phyloP scores from a whole-genome alignment of 805 yeast species.

The Ogataea chonburiensis region DNA sequence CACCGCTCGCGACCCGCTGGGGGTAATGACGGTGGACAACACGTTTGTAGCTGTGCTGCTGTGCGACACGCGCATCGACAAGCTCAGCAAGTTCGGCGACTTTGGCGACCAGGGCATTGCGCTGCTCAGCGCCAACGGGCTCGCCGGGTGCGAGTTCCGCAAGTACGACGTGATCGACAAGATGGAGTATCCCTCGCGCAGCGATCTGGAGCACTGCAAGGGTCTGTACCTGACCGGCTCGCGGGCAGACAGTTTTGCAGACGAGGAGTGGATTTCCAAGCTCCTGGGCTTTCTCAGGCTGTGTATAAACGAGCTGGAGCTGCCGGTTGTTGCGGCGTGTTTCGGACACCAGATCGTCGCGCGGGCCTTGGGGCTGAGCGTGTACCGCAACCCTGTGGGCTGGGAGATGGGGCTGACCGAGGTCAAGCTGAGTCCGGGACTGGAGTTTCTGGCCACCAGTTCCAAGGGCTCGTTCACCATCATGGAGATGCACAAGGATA shows the following conservation, averaged over 20 bases:
- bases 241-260: slow-evolving; percentile 45
- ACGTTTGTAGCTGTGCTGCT: slow-evolving; percentile 17
- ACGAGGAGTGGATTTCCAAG: slow-evolving; percentile 42
- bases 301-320: slow-evolving; percentile 18
- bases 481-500: slow-evolving; percentile 60
- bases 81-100: slow-evolving; percentile 41
- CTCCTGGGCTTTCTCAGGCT: slow-evolving; percentile 37
- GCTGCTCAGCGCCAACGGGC: slow-evolving; percentile 32
- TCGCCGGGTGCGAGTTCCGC: slow-evolving; percentile 23
- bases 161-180: slow-evolving; percentile 40
- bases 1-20: not conserved
- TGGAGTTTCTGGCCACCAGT: slow-evolving; percentile 17
- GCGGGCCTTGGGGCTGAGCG: slow-evolving; percentile 59
- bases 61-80: slow-evolving; percentile 17
- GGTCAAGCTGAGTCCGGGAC: slow-evolving; percentile 43
- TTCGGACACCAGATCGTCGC: slow-evolving; percentile 89
- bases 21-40: slow-evolving; percentile 8
- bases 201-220: slow-evolving; percentile 28
- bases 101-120: slow-evolving; percentile 48
- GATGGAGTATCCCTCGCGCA: slow-evolving; percentile 24
- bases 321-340: slow-evolving; percentile 72
- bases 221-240: slow-evolving; percentile 57
- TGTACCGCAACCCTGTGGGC: slow-evolving; percentile 57
- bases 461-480: slow-evolving; percentile 33
- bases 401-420: slow-evolving; percentile 72